Evolutionary conservation across 2,329 filamentous ascomycete species (phyloP).

Genomic region (Verticillium zaregamsianum): DNA sequence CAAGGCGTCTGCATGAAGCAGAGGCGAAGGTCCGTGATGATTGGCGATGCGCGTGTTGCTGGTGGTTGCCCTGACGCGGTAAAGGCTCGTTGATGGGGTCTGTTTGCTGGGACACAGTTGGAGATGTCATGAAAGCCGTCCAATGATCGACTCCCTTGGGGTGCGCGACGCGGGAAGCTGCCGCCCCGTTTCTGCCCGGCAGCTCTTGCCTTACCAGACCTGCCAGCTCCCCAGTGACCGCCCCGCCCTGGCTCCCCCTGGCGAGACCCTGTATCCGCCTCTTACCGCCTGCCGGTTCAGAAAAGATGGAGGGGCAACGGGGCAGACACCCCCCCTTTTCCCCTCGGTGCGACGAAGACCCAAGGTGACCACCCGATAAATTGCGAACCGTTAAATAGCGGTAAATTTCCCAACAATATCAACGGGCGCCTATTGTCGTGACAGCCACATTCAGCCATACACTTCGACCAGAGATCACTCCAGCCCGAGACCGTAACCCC

Average conservation of each 20-base stretch:
- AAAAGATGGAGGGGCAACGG: not conserved
- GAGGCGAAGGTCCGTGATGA: not conserved
- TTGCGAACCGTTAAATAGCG: slow-evolving; percentile 6
- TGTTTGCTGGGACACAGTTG: not conserved
- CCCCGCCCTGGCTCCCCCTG: not conserved
- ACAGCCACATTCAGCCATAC: not conserved
- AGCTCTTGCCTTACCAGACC: not conserved
- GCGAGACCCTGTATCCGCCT: not conserved
- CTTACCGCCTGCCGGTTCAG: not conserved
- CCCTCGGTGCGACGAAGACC: not conserved
- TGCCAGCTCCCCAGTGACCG: not conserved
- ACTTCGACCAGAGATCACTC: not conserved
- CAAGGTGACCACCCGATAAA: not conserved
- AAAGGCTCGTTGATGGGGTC: not conserved
- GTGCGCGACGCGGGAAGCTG: not conserved
- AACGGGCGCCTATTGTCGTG: not conserved
- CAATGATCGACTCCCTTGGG: not conserved
- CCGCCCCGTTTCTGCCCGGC: not conserved
- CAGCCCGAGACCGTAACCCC: not conserved
- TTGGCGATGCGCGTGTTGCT: not conserved
- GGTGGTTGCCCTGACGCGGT: slow-evolving; percentile 1
- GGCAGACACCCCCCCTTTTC: not conserved
- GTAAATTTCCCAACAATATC: slow-evolving; percentile 6
- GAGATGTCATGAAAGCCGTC: not conserved
- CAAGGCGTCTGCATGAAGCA: not conserved